phyloP scores from a whole-genome alignment of 257 asterid genomes.

The Euphrasia confusa region DNA sequence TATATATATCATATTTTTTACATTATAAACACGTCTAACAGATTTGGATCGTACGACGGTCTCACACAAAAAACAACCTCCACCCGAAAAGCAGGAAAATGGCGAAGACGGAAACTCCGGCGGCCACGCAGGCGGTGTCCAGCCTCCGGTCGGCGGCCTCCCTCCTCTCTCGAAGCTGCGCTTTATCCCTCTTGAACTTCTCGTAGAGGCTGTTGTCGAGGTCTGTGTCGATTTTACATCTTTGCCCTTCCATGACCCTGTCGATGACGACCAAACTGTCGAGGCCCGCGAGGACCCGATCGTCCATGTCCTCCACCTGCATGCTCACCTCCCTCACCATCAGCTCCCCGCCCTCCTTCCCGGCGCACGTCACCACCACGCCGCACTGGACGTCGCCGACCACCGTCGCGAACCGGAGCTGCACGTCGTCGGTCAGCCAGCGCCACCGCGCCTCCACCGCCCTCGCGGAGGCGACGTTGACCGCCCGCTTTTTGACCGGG shows the following conservation, averaged over 20 bases:
- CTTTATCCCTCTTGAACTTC: not conserved
- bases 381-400: conserved; percentile 31
- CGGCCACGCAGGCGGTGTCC: not conserved
- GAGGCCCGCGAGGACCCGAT: not conserved
- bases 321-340: not conserved
- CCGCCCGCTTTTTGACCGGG: conserved; percentile 39
- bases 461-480: conserved; percentile 41
- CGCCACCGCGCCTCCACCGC: conserved; percentile 54
- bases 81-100: too few relatives aligned
- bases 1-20: too few relatives aligned
- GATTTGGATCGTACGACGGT: too few relatives aligned
- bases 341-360: conserved; percentile 19
- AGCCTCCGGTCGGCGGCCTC: not conserved
- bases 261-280: not conserved
- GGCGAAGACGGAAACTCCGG: not conserved
- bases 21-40: too few relatives aligned
- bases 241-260: not conserved
- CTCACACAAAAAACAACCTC: too few relatives aligned
- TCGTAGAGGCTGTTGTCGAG: not conserved
- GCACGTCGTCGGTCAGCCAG: conserved; percentile 52
- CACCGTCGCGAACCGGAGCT: conserved; percentile 39
- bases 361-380: conserved; percentile 34
- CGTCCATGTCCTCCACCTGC: not conserved
- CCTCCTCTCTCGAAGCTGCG: not conserved
- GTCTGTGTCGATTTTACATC: not conserved